Evolutionary conservation across 2,329 filamentous ascomycete genomes (phyloP).

Genomic region (Hypoxylon sp.): DNA sequence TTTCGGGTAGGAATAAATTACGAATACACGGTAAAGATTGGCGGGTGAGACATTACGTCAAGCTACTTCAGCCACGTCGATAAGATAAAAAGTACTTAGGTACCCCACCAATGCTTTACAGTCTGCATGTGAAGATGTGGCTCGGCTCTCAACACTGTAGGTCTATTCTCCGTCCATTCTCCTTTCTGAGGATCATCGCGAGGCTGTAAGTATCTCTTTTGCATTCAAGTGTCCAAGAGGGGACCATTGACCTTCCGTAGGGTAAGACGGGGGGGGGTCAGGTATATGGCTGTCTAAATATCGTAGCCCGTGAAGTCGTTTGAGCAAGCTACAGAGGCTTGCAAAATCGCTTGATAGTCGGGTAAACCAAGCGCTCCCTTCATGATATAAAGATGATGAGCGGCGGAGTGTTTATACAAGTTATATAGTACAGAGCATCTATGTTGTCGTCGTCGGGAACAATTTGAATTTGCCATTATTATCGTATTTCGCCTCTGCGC

Average conservation of each 20-base stretch:
- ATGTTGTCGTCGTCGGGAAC: constrained; percentile 38
- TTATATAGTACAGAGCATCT: constrained; percentile 21
- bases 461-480: constrained; percentile 73
- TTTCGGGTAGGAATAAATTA: not conserved
- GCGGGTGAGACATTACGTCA: not conserved
- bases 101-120: too few relatives aligned
- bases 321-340: not conserved
- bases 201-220: too few relatives aligned
- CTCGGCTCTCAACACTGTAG: not conserved
- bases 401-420: not conserved
- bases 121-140: not conserved
- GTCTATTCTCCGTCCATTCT: too few relatives aligned
- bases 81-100: too few relatives aligned
- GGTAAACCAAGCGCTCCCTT: not conserved
- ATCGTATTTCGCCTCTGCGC: constrained; percentile 81
- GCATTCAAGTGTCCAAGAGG: too few relatives aligned
- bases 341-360: not conserved
- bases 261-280: too few relatives aligned
- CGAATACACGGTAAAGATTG: not conserved
- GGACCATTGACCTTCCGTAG: too few relatives aligned
- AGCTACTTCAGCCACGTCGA: constrained; percentile 1
- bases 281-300: too few relatives aligned
- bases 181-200: too few relatives aligned
- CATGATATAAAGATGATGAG: not conserved
- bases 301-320: not conserved